phyloP scores from a whole-genome alignment of 192 early-diverging fungal genomes.

The Rhizophagus prolifer region DNA sequence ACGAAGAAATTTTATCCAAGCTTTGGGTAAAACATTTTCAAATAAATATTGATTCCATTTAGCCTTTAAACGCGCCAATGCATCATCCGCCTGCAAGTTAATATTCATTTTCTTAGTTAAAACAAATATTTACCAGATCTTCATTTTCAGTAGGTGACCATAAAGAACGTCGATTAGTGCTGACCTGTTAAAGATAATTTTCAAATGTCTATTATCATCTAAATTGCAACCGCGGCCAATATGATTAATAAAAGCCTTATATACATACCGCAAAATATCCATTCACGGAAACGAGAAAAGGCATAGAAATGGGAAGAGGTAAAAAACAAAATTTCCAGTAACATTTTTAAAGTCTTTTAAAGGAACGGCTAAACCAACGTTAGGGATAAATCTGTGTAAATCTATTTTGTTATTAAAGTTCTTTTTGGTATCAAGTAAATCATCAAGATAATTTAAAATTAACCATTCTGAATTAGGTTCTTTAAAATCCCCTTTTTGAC shows the following conservation, averaged over 20 bases:
- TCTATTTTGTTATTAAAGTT: background rate
- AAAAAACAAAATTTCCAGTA: background rate
- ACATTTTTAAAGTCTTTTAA: background rate
- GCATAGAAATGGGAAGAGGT: background rate
- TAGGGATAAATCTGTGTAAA: background rate
- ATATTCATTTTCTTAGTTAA: too few relatives aligned
- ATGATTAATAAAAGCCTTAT: background rate
- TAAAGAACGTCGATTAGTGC: background rate
- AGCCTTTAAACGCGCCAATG: background rate
- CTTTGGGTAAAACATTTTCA: background rate
- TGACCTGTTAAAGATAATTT: background rate
- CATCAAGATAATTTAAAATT: background rate
- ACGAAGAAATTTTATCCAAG: background rate
- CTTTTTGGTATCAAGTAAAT: background rate
- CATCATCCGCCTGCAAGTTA: background rate
- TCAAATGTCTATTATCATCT: background rate
- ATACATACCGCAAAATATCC: background rate
- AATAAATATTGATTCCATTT: background rate
- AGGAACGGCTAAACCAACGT: background rate
- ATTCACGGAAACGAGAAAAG: background rate
- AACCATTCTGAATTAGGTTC: background rate
- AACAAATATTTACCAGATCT: background rate
- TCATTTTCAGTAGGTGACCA: background rate
- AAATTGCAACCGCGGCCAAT: background rate
- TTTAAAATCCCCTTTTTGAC: background rate